Conservation (phyloP, 495 filamentous ascomycete species). For the Collariella sp. region DNA sequence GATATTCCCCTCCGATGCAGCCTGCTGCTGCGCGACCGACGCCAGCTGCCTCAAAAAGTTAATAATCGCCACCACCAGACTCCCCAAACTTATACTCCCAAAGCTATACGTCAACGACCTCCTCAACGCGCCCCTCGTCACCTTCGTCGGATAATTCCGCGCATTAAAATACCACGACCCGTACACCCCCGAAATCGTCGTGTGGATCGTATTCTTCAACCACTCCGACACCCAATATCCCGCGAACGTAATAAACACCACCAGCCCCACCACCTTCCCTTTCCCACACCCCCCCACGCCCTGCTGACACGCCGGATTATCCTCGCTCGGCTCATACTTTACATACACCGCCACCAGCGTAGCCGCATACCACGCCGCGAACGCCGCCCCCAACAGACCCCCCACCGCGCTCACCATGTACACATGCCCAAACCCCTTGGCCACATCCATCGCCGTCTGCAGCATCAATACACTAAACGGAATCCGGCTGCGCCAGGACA, state of each 20-base stretch:
- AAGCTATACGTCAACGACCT: slow-evolving; percentile 82
- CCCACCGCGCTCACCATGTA: slow-evolving; percentile 77
- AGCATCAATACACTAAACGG: slow-evolving; percentile 88
- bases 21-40: slow-evolving; percentile 58
- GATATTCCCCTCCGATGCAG: slow-evolving; percentile 59
- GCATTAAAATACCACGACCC: slow-evolving; percentile 86
- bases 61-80: slow-evolving; percentile 78
- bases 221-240: slow-evolving; percentile 88
- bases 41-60: slow-evolving; percentile 71
- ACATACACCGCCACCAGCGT: slow-evolving; percentile 63
- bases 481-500: slow-evolving; percentile 75
- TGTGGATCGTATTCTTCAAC: slow-evolving; percentile 87
- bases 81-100: slow-evolving; percentile 80
- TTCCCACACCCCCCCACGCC: slow-evolving; percentile 60
- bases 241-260: slow-evolving; percentile 83
- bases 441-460: slow-evolving; percentile 76
- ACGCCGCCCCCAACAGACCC: slow-evolving; percentile 62
- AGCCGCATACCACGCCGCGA: slow-evolving; percentile 56
- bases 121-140: slow-evolving; percentile 68
- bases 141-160: slow-evolving; percentile 60
- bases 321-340: slow-evolving; percentile 58
- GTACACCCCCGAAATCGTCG: slow-evolving; percentile 78
- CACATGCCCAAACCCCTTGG: slow-evolving; percentile 73
- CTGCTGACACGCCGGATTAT: slow-evolving; percentile 57
- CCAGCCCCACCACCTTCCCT: slow-evolving; percentile 71